A percentile compares a stretch with the other conserved stretches of the same genome.
Evolutionary conservation across 2,329 filamentous ascomycete genomes (phyloP).

Genomic region (Erysiphe neolycopersici): DNA sequence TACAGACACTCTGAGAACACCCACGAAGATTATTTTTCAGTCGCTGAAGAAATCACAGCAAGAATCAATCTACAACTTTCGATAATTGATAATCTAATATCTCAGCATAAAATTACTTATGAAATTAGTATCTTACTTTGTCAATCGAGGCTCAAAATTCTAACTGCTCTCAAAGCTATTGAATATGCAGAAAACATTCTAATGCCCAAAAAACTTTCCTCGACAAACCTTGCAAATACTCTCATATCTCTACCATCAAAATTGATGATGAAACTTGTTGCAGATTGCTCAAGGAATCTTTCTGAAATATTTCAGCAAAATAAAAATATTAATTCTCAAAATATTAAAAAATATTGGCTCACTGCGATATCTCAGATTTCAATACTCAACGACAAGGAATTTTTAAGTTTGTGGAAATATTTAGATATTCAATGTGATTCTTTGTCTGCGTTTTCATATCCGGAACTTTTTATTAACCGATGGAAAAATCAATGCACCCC

Average conservation of each 20-base stretch:
- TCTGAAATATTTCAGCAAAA: neutral
- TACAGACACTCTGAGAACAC: neutral
- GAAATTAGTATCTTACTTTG: neutral
- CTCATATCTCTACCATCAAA: neutral
- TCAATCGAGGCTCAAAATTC: neutral
- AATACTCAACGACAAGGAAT: neutral
- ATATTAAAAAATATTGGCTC: conserved; percentile 1
- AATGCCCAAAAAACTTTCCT: neutral
- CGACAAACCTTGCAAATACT: neutral
- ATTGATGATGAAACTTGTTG: neutral
- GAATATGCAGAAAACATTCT: neutral
- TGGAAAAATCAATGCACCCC: neutral
- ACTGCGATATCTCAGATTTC: neutral
- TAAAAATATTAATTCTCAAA: neutral
- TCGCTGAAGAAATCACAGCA: neutral
- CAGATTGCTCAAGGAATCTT: neutral
- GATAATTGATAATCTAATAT: neutral
- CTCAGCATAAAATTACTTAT: neutral
- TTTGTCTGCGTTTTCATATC: neutral
- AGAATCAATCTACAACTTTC: neutral
- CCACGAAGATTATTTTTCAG: neutral
- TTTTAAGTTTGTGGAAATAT: conserved; percentile 1
- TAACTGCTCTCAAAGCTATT: neutral
- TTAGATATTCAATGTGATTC: neutral
- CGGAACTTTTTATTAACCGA: neutral